Conservation (phyloP, 1,139 yeast species). For the Lodderomyces parapsilosis region DNA sequence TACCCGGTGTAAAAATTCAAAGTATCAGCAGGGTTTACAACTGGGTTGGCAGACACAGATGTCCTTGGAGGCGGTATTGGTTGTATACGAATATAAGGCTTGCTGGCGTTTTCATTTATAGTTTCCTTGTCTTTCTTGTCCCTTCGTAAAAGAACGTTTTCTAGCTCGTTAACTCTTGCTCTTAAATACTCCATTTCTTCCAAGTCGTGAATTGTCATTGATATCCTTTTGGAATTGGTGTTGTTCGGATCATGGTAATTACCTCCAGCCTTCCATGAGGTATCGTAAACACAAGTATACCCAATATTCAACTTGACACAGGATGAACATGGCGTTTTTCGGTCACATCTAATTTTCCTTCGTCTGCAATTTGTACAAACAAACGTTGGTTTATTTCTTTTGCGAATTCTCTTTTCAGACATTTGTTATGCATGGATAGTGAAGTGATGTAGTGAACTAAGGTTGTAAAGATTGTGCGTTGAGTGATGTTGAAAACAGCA, state of each 20-base stretch:
- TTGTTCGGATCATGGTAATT: background rate
- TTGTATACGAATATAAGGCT: background rate
- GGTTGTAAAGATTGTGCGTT: too few relatives aligned
- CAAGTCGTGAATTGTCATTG: background rate
- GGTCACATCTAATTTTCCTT: slow-evolving; percentile 31
- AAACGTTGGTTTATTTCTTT: slow-evolving; percentile 22
- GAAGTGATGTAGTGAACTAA: too few relatives aligned
- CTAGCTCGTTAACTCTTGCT: slow-evolving; percentile 5
- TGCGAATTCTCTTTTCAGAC: slow-evolving; percentile 8
- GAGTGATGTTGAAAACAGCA: too few relatives aligned
- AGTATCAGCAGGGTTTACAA: slow-evolving; percentile 20
- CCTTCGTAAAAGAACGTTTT: background rate
- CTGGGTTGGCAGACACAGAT: slow-evolving; percentile 26
- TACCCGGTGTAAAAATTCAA: slow-evolving; percentile 34
- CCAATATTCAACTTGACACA: slow-evolving; percentile 23
- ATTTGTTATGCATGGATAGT: background rate
- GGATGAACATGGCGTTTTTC: slow-evolving; percentile 26
- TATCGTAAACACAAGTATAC: slow-evolving; percentile 22
- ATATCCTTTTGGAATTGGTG: background rate
- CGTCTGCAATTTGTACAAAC: slow-evolving; percentile 30
- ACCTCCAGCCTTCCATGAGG: slow-evolving; percentile 4
- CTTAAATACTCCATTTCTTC: slow-evolving; percentile 8
- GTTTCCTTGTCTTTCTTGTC: background rate
- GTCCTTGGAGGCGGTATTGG: slow-evolving; percentile 6
- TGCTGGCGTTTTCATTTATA: background rate